A percentile compares a stretch with the other conserved stretches of the same genome.
Conservation (phyloP, 768 basidiomycete genomes). For the Suillus americanus region DNA sequence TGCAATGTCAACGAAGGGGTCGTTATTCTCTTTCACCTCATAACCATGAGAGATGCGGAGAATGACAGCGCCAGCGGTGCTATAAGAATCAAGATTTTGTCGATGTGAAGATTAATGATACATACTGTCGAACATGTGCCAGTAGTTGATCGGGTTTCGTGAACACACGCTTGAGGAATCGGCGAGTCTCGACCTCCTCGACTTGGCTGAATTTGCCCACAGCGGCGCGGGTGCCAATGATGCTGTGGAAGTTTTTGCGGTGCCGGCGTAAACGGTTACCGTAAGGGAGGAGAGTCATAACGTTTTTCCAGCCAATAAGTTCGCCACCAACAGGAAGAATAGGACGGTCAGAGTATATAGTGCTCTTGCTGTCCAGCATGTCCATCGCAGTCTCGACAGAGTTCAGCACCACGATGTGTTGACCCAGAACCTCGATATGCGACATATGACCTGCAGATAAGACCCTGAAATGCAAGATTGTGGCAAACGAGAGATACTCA, state of each 20-base stretch:
- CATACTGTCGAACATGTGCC: conserved; percentile 42
- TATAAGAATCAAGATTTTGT: conserved; percentile 15
- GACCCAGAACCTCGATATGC: conserved; percentile 59
- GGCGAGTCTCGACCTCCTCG: conserved; percentile 42
- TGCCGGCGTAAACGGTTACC: conserved; percentile 41
- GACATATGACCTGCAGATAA: conserved; percentile 52
- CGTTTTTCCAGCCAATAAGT: conserved; percentile 32
- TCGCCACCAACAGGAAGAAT: conserved; percentile 39
- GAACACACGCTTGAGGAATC: conserved; percentile 42
- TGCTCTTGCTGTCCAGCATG: conserved; percentile 65
- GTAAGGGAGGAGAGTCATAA: conserved; percentile 38
- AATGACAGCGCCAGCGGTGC: conserved; percentile 53
- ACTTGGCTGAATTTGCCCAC: conserved; percentile 34
- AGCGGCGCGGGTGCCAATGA: conserved; percentile 40
- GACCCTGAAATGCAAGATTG: neutral
- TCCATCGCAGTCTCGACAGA: conserved; percentile 50
- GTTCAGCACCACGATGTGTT: conserved; percentile 57
- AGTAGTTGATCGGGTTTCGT: conserved; percentile 37
- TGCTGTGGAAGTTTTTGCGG: conserved; percentile 39
- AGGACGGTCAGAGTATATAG: conserved; percentile 67
- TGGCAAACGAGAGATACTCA: conserved; percentile 9
- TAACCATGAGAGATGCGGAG: conserved; percentile 56
- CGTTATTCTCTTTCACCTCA: conserved; percentile 48
- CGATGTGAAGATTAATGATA: neutral
- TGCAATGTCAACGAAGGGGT: conserved; percentile 51